These are phyloP conservation scores for Reutealis trisperma DNA, from an alignment of 345 rosid genomes.

Conservation along the genomic window DNA sequence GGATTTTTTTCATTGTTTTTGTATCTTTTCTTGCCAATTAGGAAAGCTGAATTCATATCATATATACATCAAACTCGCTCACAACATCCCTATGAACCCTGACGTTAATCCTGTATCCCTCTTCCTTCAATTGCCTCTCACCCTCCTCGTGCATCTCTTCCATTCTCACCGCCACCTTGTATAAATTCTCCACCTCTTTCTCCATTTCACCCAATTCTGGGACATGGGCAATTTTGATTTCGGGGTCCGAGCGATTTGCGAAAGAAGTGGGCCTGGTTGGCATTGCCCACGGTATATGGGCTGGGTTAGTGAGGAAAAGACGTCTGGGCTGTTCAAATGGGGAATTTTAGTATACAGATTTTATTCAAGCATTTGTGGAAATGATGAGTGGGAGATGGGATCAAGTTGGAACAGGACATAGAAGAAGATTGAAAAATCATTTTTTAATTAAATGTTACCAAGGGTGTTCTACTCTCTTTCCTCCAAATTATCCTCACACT, in stretches of 20 bases:
- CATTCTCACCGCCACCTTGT: constrained; percentile 24
- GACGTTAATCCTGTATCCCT: constrained; percentile 17
- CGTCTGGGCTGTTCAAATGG: constrained; percentile 11
- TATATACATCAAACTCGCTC: neutral
- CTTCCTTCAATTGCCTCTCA: constrained; percentile 17
- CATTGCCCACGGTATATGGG: neutral
- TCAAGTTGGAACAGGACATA: too few relatives aligned
- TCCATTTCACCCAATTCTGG: neutral
- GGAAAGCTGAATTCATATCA: too few relatives aligned
- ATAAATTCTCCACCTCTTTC: constrained; percentile 15
- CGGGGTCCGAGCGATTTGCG: constrained; percentile 13
- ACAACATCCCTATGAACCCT: constrained; percentile 17
- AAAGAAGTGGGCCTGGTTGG: constrained; percentile 8
- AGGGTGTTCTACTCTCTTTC: too few relatives aligned
- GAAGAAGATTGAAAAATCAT: too few relatives aligned
- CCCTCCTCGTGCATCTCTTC: constrained; percentile 22
- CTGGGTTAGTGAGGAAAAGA: constrained; percentile 7
- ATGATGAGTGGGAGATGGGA: constrained; percentile 7
- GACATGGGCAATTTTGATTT: constrained; percentile 16
- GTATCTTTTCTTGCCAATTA: too few relatives aligned
- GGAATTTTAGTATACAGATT: constrained; percentile 11
- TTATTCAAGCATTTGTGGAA: neutral
- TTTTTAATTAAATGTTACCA: too few relatives aligned
- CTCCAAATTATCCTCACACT: too few relatives aligned
- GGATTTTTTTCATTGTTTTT: too few relatives aligned